Evolutionary conservation across 345 rosid genomes (phyloP).

Genomic region (Citrus medica): DNA sequence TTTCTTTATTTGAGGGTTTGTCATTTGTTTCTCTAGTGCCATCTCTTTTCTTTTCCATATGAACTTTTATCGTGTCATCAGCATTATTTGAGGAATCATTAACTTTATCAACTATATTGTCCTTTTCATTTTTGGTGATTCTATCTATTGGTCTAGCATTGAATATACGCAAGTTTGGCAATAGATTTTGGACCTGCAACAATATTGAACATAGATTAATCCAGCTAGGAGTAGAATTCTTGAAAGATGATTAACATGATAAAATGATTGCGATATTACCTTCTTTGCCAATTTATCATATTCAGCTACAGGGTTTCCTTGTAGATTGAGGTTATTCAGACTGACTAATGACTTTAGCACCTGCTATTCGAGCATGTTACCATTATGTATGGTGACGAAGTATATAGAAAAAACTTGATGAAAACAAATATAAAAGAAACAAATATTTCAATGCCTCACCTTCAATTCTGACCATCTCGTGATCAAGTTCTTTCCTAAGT

Average conservation of each 20-base stretch:
- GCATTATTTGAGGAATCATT: constrained; percentile 15
- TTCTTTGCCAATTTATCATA: constrained; percentile 64
- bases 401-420: not conserved
- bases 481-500: constrained; percentile 85
- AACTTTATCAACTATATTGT: constrained; percentile 13
- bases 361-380: constrained; percentile 31
- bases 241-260: not conserved
- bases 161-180: constrained; percentile 64
- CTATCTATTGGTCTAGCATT: constrained; percentile 66
- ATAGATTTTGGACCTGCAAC: constrained; percentile 52
- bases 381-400: not conserved
- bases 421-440: too few species aligned
- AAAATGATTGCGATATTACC: constrained; percentile 28
- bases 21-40: constrained; percentile 7
- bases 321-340: constrained; percentile 71
- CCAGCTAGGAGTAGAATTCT: not conserved
- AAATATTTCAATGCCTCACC: constrained; percentile 37
- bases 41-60: constrained; percentile 19
- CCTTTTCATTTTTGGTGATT: constrained; percentile 28
- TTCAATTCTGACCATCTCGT: constrained; percentile 64
- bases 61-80: constrained; percentile 22
- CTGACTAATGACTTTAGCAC: constrained; percentile 54
- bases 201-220: not conserved
- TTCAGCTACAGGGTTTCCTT: constrained; percentile 78
- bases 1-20: constrained; percentile 21